Percentiles rank a stretch among this genome's conserved stretches.
Conservation (phyloP, 2,329 filamentous ascomycete genomes). For the Scopulariopsis brevicaulis region DNA sequence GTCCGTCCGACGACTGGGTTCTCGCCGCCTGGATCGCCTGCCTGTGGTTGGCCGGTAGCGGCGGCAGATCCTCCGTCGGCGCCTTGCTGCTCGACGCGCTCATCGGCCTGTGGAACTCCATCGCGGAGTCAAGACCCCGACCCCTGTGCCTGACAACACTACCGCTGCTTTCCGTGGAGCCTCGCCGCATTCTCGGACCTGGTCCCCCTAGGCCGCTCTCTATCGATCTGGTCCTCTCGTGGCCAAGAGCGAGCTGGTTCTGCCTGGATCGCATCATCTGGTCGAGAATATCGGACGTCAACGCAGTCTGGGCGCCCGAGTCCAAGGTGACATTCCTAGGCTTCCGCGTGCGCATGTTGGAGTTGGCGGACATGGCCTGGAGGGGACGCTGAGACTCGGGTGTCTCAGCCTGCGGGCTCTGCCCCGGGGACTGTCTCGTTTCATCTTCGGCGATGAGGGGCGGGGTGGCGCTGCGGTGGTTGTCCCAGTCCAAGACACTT, state of each 20-base stretch:
- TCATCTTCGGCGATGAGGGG: conserved; percentile 52
- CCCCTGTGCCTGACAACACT: conserved; percentile 26
- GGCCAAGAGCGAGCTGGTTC: conserved; percentile 13
- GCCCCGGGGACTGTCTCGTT: conserved; percentile 40
- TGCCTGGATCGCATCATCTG: conserved; percentile 51
- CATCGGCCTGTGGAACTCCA: conserved; percentile 41
- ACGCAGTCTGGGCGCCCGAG: conserved; percentile 61
- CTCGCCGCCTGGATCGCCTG: conserved; percentile 75
- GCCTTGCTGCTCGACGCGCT: conserved; percentile 58
- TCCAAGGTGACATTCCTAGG: conserved; percentile 7
- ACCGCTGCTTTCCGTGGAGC: conserved; percentile 36
- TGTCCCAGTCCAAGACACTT: conserved; percentile 19
- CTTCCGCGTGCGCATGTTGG: conserved; percentile 27
- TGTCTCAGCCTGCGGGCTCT: conserved; percentile 27
- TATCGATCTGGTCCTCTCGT: conserved; percentile 24
- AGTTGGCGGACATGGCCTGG: conserved; percentile 51
- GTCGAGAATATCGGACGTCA: conserved; percentile 77
- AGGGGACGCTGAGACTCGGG: conserved; percentile 48
- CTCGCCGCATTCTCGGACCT: conserved; percentile 28
- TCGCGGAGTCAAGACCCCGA: conserved; percentile 24
- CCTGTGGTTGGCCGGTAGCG: conserved; percentile 72
- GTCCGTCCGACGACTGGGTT: conserved; percentile 37
- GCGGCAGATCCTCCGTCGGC: conserved; percentile 41
- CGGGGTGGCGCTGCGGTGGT: not conserved
- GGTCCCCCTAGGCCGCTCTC: conserved; percentile 22